Conservation (phyloP, 139 green algal species). For the Raphidocelis subcapitata region DNA sequence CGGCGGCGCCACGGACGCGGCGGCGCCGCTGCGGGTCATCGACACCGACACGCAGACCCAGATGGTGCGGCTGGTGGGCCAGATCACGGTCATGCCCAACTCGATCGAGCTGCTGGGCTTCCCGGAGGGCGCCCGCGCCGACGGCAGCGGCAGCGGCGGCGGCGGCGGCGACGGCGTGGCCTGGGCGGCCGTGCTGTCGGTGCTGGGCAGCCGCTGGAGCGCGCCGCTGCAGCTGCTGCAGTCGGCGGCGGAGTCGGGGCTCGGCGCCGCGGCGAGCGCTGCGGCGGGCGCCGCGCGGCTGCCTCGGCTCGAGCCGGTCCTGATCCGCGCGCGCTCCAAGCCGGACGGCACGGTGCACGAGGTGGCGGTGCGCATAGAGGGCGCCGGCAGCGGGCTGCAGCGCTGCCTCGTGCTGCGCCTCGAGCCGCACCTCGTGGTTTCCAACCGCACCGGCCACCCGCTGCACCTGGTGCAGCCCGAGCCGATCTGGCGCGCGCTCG, state of each 20-base stretch:
- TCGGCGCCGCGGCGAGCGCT: not conserved
- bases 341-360: conserved; percentile 12
- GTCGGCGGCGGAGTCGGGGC: not conserved
- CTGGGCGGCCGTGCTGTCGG: conserved; percentile 9
- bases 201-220: conserved; percentile 43
- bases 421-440: conserved; percentile 71
- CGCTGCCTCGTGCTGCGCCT: conserved; percentile 50
- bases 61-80: not conserved
- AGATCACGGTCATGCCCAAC: conserved; percentile 38
- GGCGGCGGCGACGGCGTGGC: not conserved
- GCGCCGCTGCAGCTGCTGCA: conserved; percentile 1
- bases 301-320: conserved; percentile 16
- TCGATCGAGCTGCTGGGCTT: conserved; percentile 70
- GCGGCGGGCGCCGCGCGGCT: not conserved
- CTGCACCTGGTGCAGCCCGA: conserved; percentile 73
- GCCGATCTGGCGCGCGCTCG: conserved; percentile 26
- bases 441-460: conserved; percentile 67
- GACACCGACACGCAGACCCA: conserved; percentile 44
- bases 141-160: not conserved
- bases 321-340: conserved; percentile 14
- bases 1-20: not conserved
- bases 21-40: conserved; percentile 32
- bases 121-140: conserved; percentile 25
- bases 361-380: conserved; percentile 8
- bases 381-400: conserved; percentile 7